Conservation (phyloP, 2,329 filamentous ascomycete genomes). For the Thielaviopsis euricoi region DNA sequence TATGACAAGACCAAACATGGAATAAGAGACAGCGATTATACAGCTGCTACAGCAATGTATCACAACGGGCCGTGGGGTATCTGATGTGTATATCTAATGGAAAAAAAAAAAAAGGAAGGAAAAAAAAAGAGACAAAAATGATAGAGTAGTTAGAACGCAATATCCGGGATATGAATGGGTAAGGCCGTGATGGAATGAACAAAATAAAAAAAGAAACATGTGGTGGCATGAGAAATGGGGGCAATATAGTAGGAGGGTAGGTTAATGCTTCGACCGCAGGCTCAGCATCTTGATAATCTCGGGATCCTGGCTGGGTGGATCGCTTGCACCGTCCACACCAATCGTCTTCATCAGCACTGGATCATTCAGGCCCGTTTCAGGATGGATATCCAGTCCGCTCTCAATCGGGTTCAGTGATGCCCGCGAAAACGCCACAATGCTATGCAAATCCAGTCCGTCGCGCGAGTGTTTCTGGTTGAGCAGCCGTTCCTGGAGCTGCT, state of each 20-base stretch:
- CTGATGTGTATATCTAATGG: slow-evolving; percentile 2
- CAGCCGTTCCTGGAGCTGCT: slow-evolving; percentile 4
- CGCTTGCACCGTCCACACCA: slow-evolving; percentile 15
- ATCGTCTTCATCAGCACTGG: slow-evolving; percentile 20
- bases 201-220: not conserved
- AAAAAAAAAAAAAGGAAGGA: not conserved
- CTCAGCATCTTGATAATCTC: slow-evolving; percentile 17
- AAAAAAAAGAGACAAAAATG: not conserved
- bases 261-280: slow-evolving; percentile 5
- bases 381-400: slow-evolving; percentile 24
- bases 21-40: not conserved
- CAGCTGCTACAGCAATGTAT: not conserved
- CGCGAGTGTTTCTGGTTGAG: slow-evolving; percentile 8
- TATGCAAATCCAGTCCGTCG: slow-evolving; percentile 17
- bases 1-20: not conserved
- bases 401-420: slow-evolving; percentile 15
- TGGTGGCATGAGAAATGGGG: too few species aligned
- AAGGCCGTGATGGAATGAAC: not conserved
- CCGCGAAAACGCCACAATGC: slow-evolving; percentile 20
- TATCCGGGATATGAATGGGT: not conserved
- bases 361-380: slow-evolving; percentile 24
- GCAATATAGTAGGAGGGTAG: too few species aligned
- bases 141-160: not conserved
- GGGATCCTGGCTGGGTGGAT: slow-evolving; percentile 26
- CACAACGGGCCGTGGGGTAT: not conserved